These are phyloP conservation scores for Acanthamoeba culbertsoni DNA, from an alignment of 208 protist genomes.

Conservation along the genomic window DNA sequence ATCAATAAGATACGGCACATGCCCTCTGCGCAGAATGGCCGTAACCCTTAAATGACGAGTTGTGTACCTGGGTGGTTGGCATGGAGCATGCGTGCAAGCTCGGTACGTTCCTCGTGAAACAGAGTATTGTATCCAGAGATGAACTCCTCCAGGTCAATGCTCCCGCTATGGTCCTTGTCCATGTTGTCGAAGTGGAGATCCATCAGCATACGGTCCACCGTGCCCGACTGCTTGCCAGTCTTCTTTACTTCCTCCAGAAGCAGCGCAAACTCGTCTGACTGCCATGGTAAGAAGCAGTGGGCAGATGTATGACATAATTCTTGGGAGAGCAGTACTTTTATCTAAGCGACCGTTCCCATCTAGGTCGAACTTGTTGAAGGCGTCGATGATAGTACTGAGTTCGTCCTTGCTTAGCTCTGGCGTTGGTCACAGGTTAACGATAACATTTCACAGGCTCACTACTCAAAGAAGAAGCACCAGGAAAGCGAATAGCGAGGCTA, in stretches of 20 bases:
- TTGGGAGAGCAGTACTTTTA: too few relatives aligned
- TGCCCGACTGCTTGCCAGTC: not conserved
- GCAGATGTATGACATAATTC: too few relatives aligned
- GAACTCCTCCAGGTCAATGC: not conserved
- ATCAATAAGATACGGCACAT: not conserved
- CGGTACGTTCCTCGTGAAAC: not conserved
- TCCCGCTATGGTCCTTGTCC: not conserved
- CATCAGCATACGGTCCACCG: not conserved
- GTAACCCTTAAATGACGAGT: not conserved
- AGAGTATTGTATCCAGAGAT: not conserved
- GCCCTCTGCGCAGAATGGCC: not conserved
- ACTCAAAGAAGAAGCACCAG: not conserved
- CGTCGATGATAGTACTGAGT: not conserved
- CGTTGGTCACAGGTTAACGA: not conserved
- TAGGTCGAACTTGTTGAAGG: not conserved
- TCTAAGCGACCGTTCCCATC: not conserved
- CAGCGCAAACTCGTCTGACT: slow-evolving; percentile 12
- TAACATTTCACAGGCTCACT: not conserved
- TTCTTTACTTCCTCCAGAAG: not conserved
- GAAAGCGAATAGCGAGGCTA: not conserved
- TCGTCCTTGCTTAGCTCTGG: not conserved
- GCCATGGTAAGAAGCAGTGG: too few relatives aligned
- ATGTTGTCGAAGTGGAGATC: not conserved
- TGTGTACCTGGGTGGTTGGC: not conserved
- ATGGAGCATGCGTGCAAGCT: not conserved